phyloP scores from a whole-genome alignment of 331 rosid genomes.

The Spiraea crenata region DNA sequence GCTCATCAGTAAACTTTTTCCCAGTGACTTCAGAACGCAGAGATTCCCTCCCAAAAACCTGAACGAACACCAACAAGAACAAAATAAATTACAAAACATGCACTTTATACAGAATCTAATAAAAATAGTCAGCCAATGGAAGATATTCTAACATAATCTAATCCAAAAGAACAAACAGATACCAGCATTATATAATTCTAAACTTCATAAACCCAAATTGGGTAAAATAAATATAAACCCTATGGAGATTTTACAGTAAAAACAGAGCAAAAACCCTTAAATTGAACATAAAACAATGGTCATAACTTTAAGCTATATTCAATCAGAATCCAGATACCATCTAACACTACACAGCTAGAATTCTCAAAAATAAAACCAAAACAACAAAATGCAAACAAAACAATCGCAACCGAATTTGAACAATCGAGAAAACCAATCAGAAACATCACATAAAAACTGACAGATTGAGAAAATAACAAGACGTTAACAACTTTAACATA shows the following conservation, averaged over 20 bases:
- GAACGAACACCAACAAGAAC: slow-evolving; percentile 7
- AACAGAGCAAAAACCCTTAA: not conserved
- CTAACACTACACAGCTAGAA: not conserved
- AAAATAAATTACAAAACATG: not conserved
- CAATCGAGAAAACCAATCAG: not conserved
- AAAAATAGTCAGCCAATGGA: not conserved
- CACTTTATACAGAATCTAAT: not conserved
- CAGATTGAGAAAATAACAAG: not conserved
- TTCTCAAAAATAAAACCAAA: not conserved
- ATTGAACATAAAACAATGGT: not conserved
- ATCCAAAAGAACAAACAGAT: not conserved
- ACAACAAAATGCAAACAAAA: slow-evolving; percentile 14
- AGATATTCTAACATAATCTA: not conserved
- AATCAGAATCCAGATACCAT: not conserved
- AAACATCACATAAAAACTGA: not conserved
- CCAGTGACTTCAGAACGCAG: slow-evolving; percentile 41
- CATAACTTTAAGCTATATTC: not conserved
- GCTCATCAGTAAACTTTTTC: slow-evolving; percentile 36
- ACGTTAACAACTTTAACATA: slow-evolving; percentile 3
- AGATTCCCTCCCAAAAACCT: slow-evolving; percentile 72
- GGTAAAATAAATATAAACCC: slow-evolving; percentile 1
- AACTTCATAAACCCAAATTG: too few species aligned
- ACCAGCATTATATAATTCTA: not conserved
- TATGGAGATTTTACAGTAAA: not conserved
- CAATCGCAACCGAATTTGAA: slow-evolving; percentile 1